Evolutionary conservation across 768 basidiomycete species (phyloP), one percentile per base, ranked within the genome.

Genomic region (Pisolithus microcarpus): DNA sequence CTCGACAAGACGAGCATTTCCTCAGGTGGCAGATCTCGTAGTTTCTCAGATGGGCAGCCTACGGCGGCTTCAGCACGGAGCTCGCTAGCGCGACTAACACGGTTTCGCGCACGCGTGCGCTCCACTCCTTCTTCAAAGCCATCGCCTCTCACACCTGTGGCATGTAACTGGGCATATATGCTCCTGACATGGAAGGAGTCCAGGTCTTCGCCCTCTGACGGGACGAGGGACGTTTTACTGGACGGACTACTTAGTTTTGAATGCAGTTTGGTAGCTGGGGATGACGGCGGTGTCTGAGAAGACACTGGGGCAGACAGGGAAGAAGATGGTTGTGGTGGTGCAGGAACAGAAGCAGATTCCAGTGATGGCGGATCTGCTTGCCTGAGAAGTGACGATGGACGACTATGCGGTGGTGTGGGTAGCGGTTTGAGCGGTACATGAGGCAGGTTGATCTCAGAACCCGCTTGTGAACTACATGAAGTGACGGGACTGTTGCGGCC

Each of bases 51-150:
- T 16, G 74, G 77, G 59, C 80, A 75, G 11, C 72, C 79, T 5
- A 85, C 52, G 4, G 81, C 78, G 38, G 75, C 71, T 43, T 75
- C 74, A 0, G 82, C 80, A 50, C 76, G 72, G 31, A 80, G 57
- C 56, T 87, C 85, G 56, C 79, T 85, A 11, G 73, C 72, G 58
- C 77, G 72, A 58, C 73, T 81, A 18, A 61, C 61, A 47, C 77
- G 75, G 55, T 82, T 65, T 59, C 86, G 74, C 21, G 90, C 87
- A 53, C 95, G 78, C 24, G 94, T 98, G 36, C 91, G 82, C 69
- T 98, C 95, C 7, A 95, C 77, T 36, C 95, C 95, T 57, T 95
- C 92, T 59, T 91, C 88, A 67, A 84, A 91, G 0, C 95, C 95
- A 63, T 98, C 95, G 3, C 94, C 93, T 62, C 82, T 87, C 36